Evolutionary conservation across 1,139 yeast species (phyloP).

Genomic region (Sugiyamaella japonica): DNA sequence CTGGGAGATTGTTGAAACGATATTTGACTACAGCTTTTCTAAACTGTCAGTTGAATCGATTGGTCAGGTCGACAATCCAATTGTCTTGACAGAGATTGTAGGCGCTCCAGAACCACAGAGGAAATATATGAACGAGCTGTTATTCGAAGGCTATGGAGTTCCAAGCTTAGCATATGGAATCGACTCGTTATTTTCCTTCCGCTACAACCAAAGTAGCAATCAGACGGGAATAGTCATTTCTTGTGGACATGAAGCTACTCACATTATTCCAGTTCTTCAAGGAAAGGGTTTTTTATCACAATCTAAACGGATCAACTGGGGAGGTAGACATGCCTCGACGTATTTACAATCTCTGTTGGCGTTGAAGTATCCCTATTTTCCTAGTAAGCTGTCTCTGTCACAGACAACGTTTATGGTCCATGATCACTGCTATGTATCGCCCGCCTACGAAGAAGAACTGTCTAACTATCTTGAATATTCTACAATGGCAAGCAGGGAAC

Average conservation of each 20-base stretch:
- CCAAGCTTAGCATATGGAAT: conserved; percentile 80
- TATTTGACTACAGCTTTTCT: conserved; percentile 79
- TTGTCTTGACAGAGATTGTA: conserved; percentile 77
- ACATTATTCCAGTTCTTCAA: conserved; percentile 73
- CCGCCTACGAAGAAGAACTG: conserved; percentile 66
- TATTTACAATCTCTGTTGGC: conserved; percentile 64
- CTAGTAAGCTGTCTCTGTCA: conserved; percentile 61
- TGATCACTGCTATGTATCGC: conserved; percentile 77
- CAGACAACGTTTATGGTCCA: conserved; percentile 70
- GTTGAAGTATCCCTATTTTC: conserved; percentile 90
- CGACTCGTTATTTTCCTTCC: conserved; percentile 73
- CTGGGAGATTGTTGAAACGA: conserved; percentile 87
- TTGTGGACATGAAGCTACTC: conserved; percentile 80
- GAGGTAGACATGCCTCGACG: conserved; percentile 73
- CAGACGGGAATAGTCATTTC: conserved; percentile 72
- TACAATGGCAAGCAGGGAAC: conserved; percentile 62
- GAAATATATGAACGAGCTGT: conserved; percentile 68
- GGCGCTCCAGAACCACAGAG: conserved; percentile 73
- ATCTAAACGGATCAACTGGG: conserved; percentile 87
- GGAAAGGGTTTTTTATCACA: conserved; percentile 66
- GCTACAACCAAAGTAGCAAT: conserved; percentile 5
- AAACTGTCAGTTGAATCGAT: conserved; percentile 60
- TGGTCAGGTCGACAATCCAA: conserved; percentile 62
- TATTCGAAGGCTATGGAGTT: conserved; percentile 77
- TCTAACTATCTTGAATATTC: conserved; percentile 59